Conservation (phyloP, 2,329 filamentous ascomycete genomes). For the Coniella vitis region DNA sequence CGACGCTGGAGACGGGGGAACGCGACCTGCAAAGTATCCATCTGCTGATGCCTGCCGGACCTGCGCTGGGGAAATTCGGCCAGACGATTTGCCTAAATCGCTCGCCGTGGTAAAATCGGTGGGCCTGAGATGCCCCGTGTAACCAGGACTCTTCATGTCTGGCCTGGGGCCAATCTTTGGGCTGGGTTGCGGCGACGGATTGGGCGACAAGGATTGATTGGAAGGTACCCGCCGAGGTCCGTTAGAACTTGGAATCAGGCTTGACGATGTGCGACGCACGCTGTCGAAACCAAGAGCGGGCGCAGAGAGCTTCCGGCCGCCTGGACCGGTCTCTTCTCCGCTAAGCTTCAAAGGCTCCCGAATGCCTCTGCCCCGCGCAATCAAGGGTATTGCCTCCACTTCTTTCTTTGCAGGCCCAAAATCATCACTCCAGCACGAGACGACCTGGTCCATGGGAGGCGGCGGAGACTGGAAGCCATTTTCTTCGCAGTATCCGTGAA, state of each 20-base stretch:
- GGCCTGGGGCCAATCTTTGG: constrained; percentile 23
- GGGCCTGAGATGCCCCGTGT: constrained; percentile 29
- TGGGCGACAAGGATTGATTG: constrained; percentile 13
- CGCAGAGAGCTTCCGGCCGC: constrained; percentile 16
- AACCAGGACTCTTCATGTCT: constrained; percentile 21
- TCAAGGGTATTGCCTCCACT: constrained; percentile 56
- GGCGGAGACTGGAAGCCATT: constrained; percentile 64
- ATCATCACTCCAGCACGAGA: constrained; percentile 56
- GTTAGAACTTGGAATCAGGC: constrained; percentile 33
- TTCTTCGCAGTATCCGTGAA: constrained; percentile 67
- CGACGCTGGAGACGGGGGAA: constrained; percentile 21
- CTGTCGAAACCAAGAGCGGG: constrained; percentile 22
- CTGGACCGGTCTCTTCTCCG: constrained; percentile 24
- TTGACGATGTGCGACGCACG: constrained; percentile 32
- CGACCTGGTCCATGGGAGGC: constrained; percentile 64
- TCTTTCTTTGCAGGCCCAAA: constrained; percentile 60
- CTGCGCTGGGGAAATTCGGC: constrained; percentile 14
- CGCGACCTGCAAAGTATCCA: constrained; percentile 26
- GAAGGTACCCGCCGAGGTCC: constrained; percentile 28
- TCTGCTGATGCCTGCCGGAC: constrained; percentile 21
- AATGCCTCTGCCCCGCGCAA: constrained; percentile 61
- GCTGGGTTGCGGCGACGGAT: constrained; percentile 23
- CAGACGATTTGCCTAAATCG: constrained; percentile 28
- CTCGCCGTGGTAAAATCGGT: constrained; percentile 41
- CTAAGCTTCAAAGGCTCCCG: constrained; percentile 37